Percentiles rank a stretch among this genome's conserved stretches.
Conservation (phyloP, 108 stramenopile species). For the Pseudonitzschia multistriata region DNA sequence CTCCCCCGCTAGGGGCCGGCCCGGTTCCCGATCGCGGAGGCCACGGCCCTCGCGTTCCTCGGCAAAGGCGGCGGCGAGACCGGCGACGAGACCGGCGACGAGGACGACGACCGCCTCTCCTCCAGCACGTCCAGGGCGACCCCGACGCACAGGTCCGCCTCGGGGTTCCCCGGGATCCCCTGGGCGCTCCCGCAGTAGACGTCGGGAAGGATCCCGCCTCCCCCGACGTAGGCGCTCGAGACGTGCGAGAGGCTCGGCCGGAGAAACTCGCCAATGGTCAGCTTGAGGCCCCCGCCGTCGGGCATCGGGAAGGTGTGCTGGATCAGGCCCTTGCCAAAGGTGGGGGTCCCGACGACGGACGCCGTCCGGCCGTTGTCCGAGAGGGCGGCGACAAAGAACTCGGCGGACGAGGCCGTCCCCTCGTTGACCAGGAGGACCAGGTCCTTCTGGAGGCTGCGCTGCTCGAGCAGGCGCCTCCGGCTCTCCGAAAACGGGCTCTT, state of each 20-base stretch:
- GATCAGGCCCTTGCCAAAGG: slow-evolving; percentile 78
- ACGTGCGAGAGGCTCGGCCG: slow-evolving; percentile 77
- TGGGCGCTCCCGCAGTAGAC: slow-evolving; percentile 62
- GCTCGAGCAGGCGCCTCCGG: background rate
- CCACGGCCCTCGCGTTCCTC: too few species aligned
- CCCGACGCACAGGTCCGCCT: slow-evolving; percentile 81
- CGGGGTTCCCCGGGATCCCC: slow-evolving; percentile 73
- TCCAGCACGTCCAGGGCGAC: slow-evolving; percentile 74
- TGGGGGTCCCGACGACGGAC: slow-evolving; percentile 70
- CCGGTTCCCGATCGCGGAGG: too few species aligned
- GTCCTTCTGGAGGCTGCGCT: slow-evolving; percentile 44
- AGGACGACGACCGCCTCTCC: slow-evolving; percentile 20
- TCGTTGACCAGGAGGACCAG: slow-evolving; percentile 81
- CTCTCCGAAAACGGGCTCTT: slow-evolving; percentile 1
- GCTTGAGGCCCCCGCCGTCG: slow-evolving; percentile 78
- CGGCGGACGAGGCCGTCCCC: slow-evolving; percentile 81
- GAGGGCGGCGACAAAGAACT: slow-evolving; percentile 75
- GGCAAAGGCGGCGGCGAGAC: background rate
- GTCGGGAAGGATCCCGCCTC: slow-evolving; percentile 73
- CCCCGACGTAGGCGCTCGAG: slow-evolving; percentile 56
- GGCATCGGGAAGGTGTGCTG: slow-evolving; percentile 90
- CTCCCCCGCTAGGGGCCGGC: too few species aligned
- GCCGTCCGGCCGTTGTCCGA: slow-evolving; percentile 79
- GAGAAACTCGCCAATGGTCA: slow-evolving; percentile 85
- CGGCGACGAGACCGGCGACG: background rate